Evolutionary conservation across 208 protist genomes (phyloP), one percentile per base, ranked within the genome.

Genomic region (Leishmania guyanensis): DNA sequence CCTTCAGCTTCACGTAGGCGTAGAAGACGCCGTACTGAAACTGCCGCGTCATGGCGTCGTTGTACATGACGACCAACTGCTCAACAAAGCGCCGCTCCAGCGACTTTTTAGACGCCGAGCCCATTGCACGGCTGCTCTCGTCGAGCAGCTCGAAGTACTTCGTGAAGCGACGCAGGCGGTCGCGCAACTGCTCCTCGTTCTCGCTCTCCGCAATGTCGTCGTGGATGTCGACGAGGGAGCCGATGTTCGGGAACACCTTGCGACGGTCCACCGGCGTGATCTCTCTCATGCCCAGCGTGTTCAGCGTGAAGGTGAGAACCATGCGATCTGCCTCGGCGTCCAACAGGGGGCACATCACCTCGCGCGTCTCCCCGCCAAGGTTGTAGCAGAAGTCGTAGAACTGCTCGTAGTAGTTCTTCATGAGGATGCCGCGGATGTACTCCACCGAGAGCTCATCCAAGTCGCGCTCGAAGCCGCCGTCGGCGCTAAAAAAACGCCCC

Each of bases 401-500:
- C 86, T 99, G 98, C 87, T 99, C 98, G 66, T 99, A 95, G 91
- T 99, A 99, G 54, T 96, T 98, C 94, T 99, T 99, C 89, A 99
- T 97, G 46, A 99, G 90, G 1, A 98, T 96, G 82, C 98, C 99
- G 58, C 98, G 94, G 82, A 99, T 99, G 87, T 99, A 99, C 87
- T 99, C 99, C 71, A 99, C 98, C 75, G 99, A 98, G 65, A 99
- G 88, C 77, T 94, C 91, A 79, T 98, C 95, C 53, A 98, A 75
- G 79, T 98, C 95, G 33, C 91, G 88, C 88, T 94, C 92, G 79
- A 97, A 94, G 78, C 90, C 90, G 48, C 92, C 88, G 10, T 94
- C 88, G 43, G 85, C 83, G 83, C 91, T 92, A 83, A 98, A 97
- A 80, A 92, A 96, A 69, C 88, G 90, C 60, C 96, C 97, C 26